Base-by-base conservation (phyloP, 768 basidiomycete species). In the Auricularia heimuer region DNA sequence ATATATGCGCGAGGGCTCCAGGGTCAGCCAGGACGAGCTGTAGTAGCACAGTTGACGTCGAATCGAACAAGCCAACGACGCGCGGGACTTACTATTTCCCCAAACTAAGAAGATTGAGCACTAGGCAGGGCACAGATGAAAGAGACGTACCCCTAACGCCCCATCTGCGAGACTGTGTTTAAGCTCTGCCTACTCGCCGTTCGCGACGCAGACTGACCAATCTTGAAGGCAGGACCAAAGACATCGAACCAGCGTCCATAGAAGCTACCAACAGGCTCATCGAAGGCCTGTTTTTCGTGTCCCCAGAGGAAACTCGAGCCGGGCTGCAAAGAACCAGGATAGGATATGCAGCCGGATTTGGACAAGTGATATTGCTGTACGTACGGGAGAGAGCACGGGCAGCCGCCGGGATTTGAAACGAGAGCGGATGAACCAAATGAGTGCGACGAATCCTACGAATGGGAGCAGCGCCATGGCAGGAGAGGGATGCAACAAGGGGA, bases 11-110 rank as follows among this genome's bases (percentile, higher is more conserved):
- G 34, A 71, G 64, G 21, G 66, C 71, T 2, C 34, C 63, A 4
- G 71, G 71, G 34, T 73, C 72, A 35, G 65, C 29, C 14, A 68
- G 47, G 4, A 71, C 68, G 10, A 71, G 69, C 72, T 71, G 33
- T 4, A 35, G 2, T 36, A 3, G 34, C 21, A 18, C 18, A 11
- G 56, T 29, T 47, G 12, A 44, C 24, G 10, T 35, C 47, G 36
- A 54, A 6, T 60, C 21, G 18, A 35, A 35, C 18, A 45, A 18
- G 29, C 29, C 29, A 29, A 29, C 29, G 6, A 58, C 39, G 6
- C 7, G 36, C 34, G 51, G 54, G 24, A 62, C 44, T 33, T 3
- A 62, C 66, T 24, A 62, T 65, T 21, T 65, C 54, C 8, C 39
- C 24, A 37, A 56, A 62, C 42, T 54, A 45, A 1, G 11, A 56